These are phyloP conservation scores for Mallotus repandus DNA, from an alignment of 441 rosid species.

Conservation along the genomic window DNA sequence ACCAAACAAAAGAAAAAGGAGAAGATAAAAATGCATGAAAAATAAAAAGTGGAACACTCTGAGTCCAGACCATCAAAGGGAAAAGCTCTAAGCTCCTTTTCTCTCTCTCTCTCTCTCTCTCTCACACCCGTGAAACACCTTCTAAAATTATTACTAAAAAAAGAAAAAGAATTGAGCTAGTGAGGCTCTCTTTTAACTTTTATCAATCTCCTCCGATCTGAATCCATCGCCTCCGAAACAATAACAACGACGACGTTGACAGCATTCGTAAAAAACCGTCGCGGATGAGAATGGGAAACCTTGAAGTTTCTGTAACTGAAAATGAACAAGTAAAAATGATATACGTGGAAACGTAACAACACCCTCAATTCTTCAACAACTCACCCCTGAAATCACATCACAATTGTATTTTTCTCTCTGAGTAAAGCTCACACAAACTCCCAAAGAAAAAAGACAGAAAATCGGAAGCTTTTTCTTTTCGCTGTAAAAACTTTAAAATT, in stretches of 20 bases:
- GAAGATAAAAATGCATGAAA: constrained; percentile 10
- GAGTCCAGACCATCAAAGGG: neutral
- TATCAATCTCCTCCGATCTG: neutral
- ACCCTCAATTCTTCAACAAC: too few species aligned
- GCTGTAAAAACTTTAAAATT: neutral
- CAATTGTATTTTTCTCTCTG: neutral
- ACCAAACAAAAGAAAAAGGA: neutral
- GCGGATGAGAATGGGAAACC: neutral
- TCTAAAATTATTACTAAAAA: neutral
- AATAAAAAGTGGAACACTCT: neutral
- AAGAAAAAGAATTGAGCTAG: too few species aligned
- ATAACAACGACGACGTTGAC: too few species aligned
- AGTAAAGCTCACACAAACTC: neutral
- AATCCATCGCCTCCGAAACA: neutral
- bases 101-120: neutral
- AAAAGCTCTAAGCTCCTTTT: neutral
- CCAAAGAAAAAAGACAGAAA: constrained; percentile 34
- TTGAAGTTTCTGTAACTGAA: too few species aligned
- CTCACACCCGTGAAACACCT: constrained; percentile 13
- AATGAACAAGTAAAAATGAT: neutral
- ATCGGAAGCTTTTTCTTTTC: constrained; percentile 40
- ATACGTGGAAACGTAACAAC: neutral
- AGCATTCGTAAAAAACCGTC: too few species aligned
- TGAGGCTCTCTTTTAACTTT: neutral
- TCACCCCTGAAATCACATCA: too few species aligned